Evolutionary conservation across 352 stramenopile species (phyloP), one percentile per base, ranked within the genome.

Genomic region (Nothophytophthora sp.): DNA sequence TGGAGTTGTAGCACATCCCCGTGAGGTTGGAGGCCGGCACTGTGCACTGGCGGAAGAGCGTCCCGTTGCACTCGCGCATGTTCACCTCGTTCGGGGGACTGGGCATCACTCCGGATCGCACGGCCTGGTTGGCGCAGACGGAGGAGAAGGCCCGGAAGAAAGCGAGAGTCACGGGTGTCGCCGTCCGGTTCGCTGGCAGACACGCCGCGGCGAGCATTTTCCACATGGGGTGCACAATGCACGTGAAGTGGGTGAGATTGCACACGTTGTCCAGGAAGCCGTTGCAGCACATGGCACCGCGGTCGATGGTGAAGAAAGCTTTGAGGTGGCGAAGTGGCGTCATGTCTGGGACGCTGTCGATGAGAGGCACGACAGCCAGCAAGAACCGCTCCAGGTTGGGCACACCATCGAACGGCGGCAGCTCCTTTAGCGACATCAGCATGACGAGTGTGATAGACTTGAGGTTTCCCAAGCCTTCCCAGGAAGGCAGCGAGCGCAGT

Each of bases 61-160:
- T 62, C 2, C 65, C 65, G 25, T 65, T 61, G 60, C 60, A 74
- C 36, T 55, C 18, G 10, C 30, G 22, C 29, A 63, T 45, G 22
- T 46, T 50, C n/a, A n/a, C 25, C 0, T 25, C 29, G 0, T 42
- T 57, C 11, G 42, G 22, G 2, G 15, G n/a, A 4, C 15, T 46
- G 18, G 42, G 34, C 29, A 54, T 12, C 0, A 47, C 25, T 4
- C 3, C 40, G 3, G 39, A 13, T 5, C 32, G 7, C 5, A 20
- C 13, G 5, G 42, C 22, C n/a, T 40, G 9, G 33, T 24, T 48
- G 22, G 22, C 18, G 7, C 59, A 67, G 12, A 55, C 34, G n/a
- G 7, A 9, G 3, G 43, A 25, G 30, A 64, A 61, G 7, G 13
- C 16, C 11, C 46, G 33, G 25, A 63, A 50, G 4, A 59, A 10